A percentile compares a stretch with the other conserved stretches of the same genome.
These are phyloP conservation scores for Alternaria triticimaculans DNA, from an alignment of 2,329 filamentous ascomycete genomes.

Conservation along the genomic window DNA sequence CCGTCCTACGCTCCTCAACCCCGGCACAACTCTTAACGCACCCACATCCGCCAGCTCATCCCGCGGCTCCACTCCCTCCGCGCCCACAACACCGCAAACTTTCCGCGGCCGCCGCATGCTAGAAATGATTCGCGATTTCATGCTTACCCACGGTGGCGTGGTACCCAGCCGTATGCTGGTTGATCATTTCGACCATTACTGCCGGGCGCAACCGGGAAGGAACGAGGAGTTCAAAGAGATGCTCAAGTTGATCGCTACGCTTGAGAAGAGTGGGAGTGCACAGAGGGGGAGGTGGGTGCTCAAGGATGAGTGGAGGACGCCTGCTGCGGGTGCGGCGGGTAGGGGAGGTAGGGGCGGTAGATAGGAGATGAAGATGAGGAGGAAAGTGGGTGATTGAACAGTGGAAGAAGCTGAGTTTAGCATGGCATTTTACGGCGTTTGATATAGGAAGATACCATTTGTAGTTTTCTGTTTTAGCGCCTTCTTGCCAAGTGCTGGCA, in stretches of 20 bases:
- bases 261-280: conserved; percentile 64
- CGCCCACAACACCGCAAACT: conserved; percentile 25
- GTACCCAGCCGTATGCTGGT: conserved; percentile 85
- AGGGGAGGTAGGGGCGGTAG: not conserved
- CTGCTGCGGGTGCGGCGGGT: not conserved
- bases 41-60: conserved; percentile 25
- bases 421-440: not conserved
- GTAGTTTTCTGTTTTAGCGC: not conserved
- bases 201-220: conserved; percentile 70
- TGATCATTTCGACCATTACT: conserved; percentile 86
- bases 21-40: conserved; percentile 6
- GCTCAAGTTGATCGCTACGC: conserved; percentile 74
- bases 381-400: too few relatives aligned
- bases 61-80: conserved; percentile 37
- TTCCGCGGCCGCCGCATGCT: conserved; percentile 54
- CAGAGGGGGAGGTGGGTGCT: conserved; percentile 63
- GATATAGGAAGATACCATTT: not conserved
- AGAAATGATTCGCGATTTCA: conserved; percentile 74
- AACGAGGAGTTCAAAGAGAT: conserved; percentile 79
- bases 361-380: not conserved
- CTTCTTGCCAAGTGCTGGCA: not conserved
- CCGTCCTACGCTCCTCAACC: conserved; percentile 18
- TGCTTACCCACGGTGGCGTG: conserved; percentile 76
- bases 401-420: not conserved
- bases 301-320: conserved; percentile 59